Base-by-base conservation (phyloP, 257 asterid genomes). In the Capsicum baccatum region DNA sequence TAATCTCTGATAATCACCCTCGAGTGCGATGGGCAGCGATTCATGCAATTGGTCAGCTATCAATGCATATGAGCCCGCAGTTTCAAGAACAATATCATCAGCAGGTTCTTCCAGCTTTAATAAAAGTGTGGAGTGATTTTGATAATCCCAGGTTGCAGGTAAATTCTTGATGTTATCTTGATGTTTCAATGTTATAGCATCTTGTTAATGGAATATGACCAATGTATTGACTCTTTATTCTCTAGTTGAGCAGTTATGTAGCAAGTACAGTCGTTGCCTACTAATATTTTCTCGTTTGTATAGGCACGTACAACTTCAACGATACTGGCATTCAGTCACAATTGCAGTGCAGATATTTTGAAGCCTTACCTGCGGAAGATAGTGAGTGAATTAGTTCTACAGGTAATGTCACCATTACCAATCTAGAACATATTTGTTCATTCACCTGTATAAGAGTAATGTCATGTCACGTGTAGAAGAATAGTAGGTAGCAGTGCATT, bases 1-100 rank as follows among this genome's bases (percentile, higher is more conserved):
- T 81, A 58, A 64, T 81, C 12, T 26, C 6, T 5, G 84, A 81
- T 21, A 33, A 1, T 12, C 63, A 81, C 62, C 79, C 84, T 66
- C 84, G 84, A 37, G 84, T 81, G 59, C 64, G 62, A 44, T 81
- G 79, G 84, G 78, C 78, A 3, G 55, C 79, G 14, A 48, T 81
- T 26, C 59, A 19, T 44, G n/a, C 78, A 44, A 48, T 81, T 42
- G 85, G 60, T 39, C 58, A 83, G 3, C 37, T 83, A 0, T 70
- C 82, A n/a, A 57, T 10, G 14, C 37, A 39, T 71, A 13, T 83
- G 64, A 19, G 19, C 19, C 85, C 71, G 0, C 42, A 48, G 42
- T 67, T 83, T 42, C 82, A 83, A 17, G 47, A 56, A 16, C n/a
- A 83, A 39, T 70, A 56, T 70, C 82, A 70, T 4, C 81, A 83